These are phyloP conservation scores for Penicillium alfredii DNA, from an alignment of 495 filamentous ascomycete genomes.

Conservation along the genomic window DNA sequence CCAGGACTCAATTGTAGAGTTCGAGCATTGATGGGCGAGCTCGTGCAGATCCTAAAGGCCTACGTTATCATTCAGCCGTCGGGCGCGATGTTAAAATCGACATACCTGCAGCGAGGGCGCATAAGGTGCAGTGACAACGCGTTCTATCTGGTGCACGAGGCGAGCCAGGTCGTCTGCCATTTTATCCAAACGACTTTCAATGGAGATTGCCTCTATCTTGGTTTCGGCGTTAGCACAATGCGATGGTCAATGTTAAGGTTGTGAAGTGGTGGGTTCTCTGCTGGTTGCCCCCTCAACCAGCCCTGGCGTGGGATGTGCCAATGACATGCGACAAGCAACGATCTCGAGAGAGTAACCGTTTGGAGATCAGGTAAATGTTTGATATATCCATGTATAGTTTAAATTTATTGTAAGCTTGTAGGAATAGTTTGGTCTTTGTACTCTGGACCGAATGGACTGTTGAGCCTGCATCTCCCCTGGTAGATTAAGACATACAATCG, in stretches of 20 bases:
- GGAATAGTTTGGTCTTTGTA: too few relatives aligned
- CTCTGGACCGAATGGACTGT: too few relatives aligned
- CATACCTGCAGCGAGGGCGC: slow-evolving; percentile 38
- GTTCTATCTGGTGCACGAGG: slow-evolving; percentile 34
- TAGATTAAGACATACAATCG: too few relatives aligned
- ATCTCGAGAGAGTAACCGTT: neutral
- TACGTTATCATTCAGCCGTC: neutral
- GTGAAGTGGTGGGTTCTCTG: slow-evolving; percentile 4
- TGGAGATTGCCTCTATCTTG: too few relatives aligned
- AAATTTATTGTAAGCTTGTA: too few relatives aligned
- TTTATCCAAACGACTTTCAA: too few relatives aligned
- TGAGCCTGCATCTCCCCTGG: too few relatives aligned
- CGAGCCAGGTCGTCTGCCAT: slow-evolving; percentile 14
- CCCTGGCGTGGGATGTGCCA: neutral
- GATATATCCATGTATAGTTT: too few relatives aligned
- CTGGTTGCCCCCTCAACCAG: slow-evolving; percentile 36
- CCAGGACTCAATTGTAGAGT: slow-evolving; percentile 29
- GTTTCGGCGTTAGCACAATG: slow-evolving; percentile 2
- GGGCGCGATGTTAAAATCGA: neutral
- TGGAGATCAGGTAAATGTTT: too few relatives aligned
- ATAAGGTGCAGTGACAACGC: slow-evolving; percentile 38
- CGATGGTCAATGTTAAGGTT: neutral
- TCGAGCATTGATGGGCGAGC: slow-evolving; percentile 16
- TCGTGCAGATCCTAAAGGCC: slow-evolving; percentile 33
- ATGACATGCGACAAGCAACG: too few relatives aligned